These are phyloP conservation scores for Diplosphaera chodatii DNA, from an alignment of 139 green algal species.

Conservation along the genomic window DNA sequence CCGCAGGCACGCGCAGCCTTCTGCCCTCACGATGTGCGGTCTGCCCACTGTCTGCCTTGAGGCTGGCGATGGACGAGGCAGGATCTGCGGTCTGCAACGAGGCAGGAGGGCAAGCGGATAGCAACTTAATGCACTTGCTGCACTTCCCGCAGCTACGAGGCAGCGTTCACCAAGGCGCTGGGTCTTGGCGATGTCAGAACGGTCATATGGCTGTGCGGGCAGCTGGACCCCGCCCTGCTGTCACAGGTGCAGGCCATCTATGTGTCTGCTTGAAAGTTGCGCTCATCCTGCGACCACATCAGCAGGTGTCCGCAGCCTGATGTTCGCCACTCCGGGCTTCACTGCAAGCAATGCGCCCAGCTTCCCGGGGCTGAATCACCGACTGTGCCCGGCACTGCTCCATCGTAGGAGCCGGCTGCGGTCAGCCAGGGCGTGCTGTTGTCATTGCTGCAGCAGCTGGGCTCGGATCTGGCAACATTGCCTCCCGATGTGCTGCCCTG, in stretches of 20 bases:
- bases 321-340: too few species aligned
- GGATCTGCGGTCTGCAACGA: neutral
- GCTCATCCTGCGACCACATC: too few species aligned
- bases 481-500: conserved; percentile 40
- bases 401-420: conserved; percentile 20
- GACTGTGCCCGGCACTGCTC: conserved; percentile 14
- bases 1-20: neutral
- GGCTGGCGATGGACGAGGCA: too few species aligned
- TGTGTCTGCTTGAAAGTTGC: too few species aligned
- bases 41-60: too few species aligned
- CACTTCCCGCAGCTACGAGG: conserved; percentile 32
- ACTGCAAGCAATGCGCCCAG: too few species aligned
- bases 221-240: conserved; percentile 27
- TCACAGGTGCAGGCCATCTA: neutral
- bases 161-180: conserved; percentile 49
- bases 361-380: too few species aligned
- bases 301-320: too few species aligned
- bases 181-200: conserved; percentile 42
- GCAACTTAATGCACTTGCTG: neutral
- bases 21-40: neutral
- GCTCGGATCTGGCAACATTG: conserved; percentile 40
- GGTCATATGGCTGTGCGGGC: conserved; percentile 72
- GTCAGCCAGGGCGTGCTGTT: conserved; percentile 71
- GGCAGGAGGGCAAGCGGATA: neutral
- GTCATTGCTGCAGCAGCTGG: conserved; percentile 73